Percentiles rank a stretch among this genome's conserved stretches.
Evolutionary conservation across 2,329 filamentous ascomycete genomes (phyloP).

Genomic region (Verticillium nubilum): DNA sequence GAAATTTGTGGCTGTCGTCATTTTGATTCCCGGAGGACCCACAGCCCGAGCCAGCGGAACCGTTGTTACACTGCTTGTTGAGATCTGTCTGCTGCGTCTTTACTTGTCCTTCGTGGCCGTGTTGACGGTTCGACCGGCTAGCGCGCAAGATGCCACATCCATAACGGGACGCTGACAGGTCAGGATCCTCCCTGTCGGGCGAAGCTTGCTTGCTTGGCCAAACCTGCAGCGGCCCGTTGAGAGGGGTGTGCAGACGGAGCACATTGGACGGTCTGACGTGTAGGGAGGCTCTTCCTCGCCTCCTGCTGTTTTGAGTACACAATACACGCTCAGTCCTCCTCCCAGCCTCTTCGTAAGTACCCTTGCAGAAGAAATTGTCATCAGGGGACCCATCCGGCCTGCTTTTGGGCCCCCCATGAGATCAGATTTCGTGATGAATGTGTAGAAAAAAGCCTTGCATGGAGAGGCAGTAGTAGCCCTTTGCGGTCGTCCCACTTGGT

Average conservation of each 20-base stretch:
- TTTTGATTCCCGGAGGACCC: slow-evolving; percentile 11
- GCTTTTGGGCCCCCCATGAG: background rate
- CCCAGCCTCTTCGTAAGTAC: background rate
- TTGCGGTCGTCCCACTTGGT: too few relatives aligned
- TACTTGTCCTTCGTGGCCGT: background rate
- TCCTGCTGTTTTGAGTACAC: background rate
- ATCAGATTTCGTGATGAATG: too few relatives aligned
- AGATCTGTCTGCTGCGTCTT: background rate
- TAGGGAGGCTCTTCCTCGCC: background rate
- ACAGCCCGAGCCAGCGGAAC: slow-evolving; percentile 7
- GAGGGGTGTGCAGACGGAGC: background rate
- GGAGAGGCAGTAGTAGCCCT: too few relatives aligned
- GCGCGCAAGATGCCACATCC: background rate
- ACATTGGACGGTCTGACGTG: background rate
- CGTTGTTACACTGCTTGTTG: background rate
- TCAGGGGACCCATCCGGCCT: background rate
- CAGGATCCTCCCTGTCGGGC: background rate
- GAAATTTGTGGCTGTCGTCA: slow-evolving; percentile 14
- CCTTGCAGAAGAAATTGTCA: background rate
- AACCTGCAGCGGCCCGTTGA: background rate
- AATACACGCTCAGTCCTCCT: background rate
- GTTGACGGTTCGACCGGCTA: background rate
- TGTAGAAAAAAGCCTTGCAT: too few relatives aligned
- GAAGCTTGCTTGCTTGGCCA: background rate
- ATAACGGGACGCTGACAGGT: background rate